These are phyloP conservation scores for Cubamyces lactineus DNA, from an alignment of 768 basidiomycete genomes.

Conservation along the genomic window DNA sequence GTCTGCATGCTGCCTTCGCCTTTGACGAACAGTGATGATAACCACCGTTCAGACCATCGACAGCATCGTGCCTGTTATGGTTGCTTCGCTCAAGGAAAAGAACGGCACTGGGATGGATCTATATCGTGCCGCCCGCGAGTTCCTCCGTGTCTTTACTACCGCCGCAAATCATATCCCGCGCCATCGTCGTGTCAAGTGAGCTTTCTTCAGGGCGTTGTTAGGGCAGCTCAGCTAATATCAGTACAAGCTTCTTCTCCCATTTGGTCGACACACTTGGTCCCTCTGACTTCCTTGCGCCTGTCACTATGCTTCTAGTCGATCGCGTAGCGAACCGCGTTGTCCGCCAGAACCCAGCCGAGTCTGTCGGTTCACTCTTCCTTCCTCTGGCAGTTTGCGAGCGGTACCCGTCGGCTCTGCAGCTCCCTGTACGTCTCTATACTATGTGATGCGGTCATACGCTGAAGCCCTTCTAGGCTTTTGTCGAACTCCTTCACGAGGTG, in stretches of 20 bases:
- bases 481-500: conserved; percentile 68
- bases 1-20: conserved; percentile 41
- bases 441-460: background rate
- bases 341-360: conserved; percentile 64
- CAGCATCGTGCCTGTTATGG: conserved; percentile 93
- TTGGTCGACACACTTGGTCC: conserved; percentile 82
- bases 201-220: background rate
- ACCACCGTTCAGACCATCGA: conserved; percentile 72
- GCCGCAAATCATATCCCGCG: conserved; percentile 90
- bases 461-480: conserved; percentile 51
- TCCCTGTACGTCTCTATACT: conserved; percentile 47
- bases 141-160: conserved; percentile 91
- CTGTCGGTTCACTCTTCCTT: conserved; percentile 59
- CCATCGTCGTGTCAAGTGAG: conserved; percentile 85
- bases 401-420: conserved; percentile 49
- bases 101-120: conserved; percentile 60
- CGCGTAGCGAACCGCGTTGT: conserved; percentile 71
- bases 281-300: conserved; percentile 76
- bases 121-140: conserved; percentile 72
- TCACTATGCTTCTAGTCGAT: conserved; percentile 85
- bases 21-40: background rate
- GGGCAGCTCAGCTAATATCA: background rate
- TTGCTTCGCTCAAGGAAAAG: conserved; percentile 68
- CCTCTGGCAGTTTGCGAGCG: conserved; percentile 70
- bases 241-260: conserved; percentile 81